Evolutionary conservation across 2,329 filamentous ascomycete species (phyloP).

Genomic region (Aureobasidium pullulans): DNA sequence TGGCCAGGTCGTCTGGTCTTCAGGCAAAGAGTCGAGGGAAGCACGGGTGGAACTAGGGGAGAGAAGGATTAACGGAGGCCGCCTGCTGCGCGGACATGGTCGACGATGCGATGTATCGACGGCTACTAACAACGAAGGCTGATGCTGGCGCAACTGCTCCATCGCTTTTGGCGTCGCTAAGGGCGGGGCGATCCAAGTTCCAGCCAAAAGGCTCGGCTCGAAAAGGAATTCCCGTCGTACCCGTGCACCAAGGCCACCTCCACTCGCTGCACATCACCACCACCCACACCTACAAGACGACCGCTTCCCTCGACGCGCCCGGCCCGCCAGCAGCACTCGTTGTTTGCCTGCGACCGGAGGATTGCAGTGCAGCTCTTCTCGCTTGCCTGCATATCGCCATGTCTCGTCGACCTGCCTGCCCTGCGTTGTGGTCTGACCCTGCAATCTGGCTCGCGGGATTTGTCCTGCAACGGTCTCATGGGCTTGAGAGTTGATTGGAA

Average conservation of each 20-base stretch:
- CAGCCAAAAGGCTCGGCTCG: slow-evolving; percentile 8
- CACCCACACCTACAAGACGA: background rate
- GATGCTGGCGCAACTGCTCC: slow-evolving; percentile 10
- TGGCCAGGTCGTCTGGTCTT: background rate
- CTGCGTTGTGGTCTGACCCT: background rate
- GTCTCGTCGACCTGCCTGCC: background rate
- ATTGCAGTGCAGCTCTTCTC: background rate
- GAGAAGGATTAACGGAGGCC: background rate
- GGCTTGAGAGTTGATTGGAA: background rate
- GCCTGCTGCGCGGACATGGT: background rate
- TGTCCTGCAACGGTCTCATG: slow-evolving; percentile 3
- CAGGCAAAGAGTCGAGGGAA: background rate
- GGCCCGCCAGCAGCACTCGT: background rate
- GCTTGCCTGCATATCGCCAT: too few species aligned
- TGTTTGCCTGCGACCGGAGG: background rate
- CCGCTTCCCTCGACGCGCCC: too few species aligned
- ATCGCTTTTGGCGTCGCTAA: slow-evolving; percentile 7
- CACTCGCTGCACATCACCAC: background rate
- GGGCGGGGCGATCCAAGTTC: slow-evolving; percentile 7
- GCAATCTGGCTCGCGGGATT: background rate
- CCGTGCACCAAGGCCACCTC: background rate
- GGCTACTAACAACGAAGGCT: slow-evolving; percentile 10
- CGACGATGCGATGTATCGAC: slow-evolving; percentile 9
- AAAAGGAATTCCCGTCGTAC: slow-evolving; percentile 5
- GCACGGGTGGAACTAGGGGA: background rate